Percentiles rank a stretch among this genome's conserved stretches.
Evolutionary conservation across 108 stramenopile genomes (phyloP).

Genomic region (Stephanodiscus minutulus): DNA sequence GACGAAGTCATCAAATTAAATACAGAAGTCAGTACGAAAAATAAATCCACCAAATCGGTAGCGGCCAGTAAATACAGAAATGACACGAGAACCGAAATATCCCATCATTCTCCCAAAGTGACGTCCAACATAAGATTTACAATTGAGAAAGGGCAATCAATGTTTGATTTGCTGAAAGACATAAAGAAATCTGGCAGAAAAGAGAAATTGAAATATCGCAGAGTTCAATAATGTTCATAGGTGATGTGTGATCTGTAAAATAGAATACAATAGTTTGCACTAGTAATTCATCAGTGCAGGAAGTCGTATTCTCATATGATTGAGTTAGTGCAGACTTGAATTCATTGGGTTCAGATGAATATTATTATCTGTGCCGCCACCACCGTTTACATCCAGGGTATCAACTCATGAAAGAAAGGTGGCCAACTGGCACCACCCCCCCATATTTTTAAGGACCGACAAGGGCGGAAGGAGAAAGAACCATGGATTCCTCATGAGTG

Average conservation of each 20-base stretch:
- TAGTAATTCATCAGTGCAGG: not conserved
- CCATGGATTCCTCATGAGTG: too few relatives aligned
- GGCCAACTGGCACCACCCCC: too few relatives aligned
- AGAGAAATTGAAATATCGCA: slow-evolving; percentile 31
- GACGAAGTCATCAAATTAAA: slow-evolving; percentile 19
- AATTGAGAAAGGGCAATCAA: slow-evolving; percentile 37
- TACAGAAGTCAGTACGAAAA: slow-evolving; percentile 7
- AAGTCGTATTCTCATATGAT: too few relatives aligned
- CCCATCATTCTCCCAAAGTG: slow-evolving; percentile 16
- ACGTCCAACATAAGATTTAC: slow-evolving; percentile 33
- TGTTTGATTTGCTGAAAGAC: slow-evolving; percentile 38
- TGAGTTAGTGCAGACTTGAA: too few relatives aligned
- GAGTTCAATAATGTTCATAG: slow-evolving; percentile 3
- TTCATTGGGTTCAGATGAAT: too few relatives aligned
- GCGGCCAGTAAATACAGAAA: not conserved
- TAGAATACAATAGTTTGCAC: not conserved
- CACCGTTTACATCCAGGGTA: too few relatives aligned
- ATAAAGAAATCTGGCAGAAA: slow-evolving; percentile 43
- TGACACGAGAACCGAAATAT: not conserved
- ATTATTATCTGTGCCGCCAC: too few relatives aligned
- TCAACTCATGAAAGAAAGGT: too few relatives aligned
- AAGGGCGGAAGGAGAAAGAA: too few relatives aligned
- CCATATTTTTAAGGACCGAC: too few relatives aligned
- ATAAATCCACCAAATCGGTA: slow-evolving; percentile 14
- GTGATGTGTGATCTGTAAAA: not conserved